Percentiles rank a stretch among this genome's conserved stretches.
phyloP scores from a whole-genome alignment of 2,329 filamentous ascomycete species.

The Zalaria obscura region DNA sequence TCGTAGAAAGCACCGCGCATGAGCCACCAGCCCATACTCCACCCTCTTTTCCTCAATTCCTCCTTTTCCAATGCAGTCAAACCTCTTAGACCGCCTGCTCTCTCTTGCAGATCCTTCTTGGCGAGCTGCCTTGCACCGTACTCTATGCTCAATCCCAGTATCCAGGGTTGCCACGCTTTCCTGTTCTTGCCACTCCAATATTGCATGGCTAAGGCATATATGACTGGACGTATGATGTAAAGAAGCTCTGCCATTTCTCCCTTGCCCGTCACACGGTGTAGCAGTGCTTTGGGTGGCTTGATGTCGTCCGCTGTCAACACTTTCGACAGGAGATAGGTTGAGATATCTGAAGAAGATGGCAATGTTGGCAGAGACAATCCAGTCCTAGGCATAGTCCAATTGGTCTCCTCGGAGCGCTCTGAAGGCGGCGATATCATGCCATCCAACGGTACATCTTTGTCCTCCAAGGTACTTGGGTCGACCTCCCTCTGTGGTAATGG shows the following conservation, averaged over 20 bases:
- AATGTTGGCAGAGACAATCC: slow-evolving; percentile 72
- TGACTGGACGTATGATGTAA: slow-evolving; percentile 76
- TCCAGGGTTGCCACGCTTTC: slow-evolving; percentile 82
- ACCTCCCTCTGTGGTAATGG: slow-evolving; percentile 75
- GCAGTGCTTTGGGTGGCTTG: slow-evolving; percentile 72
- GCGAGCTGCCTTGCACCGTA: slow-evolving; percentile 76
- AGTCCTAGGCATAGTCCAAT: slow-evolving; percentile 89
- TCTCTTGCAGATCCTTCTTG: slow-evolving; percentile 48
- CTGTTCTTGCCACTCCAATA: slow-evolving; percentile 57
- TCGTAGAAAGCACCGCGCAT: slow-evolving; percentile 98
- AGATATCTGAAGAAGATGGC: slow-evolving; percentile 69
- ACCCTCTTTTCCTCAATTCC: slow-evolving; percentile 75
- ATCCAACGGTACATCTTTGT: slow-evolving; percentile 24
- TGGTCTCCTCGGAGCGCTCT: slow-evolving; percentile 22
- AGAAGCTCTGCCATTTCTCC: slow-evolving; percentile 80
- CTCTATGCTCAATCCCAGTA: slow-evolving; percentile 73
- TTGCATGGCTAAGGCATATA: slow-evolving; percentile 75
- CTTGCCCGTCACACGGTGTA: slow-evolving; percentile 61
- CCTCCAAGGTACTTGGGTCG: slow-evolving; percentile 48
- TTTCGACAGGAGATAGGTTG: slow-evolving; percentile 73
- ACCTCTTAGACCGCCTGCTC: slow-evolving; percentile 58
- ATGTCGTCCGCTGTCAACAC: slow-evolving; percentile 94
- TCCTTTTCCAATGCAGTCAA: slow-evolving; percentile 77
- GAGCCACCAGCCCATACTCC: slow-evolving; percentile 87
- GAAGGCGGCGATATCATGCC: slow-evolving; percentile 33